Conservation (phyloP, 306 rosid species). For the Gillenia trifoliata region DNA sequence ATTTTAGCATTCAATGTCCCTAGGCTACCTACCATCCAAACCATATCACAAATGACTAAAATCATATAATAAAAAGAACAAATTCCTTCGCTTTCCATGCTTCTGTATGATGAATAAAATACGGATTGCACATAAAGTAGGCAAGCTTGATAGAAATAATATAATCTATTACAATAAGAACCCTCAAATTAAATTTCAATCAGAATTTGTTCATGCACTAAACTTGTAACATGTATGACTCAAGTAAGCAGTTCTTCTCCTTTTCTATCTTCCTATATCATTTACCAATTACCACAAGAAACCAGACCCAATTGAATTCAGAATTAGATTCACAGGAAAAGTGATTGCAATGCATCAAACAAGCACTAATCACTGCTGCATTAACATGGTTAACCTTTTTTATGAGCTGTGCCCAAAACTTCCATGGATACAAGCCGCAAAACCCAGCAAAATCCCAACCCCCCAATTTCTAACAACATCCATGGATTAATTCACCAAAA, state of each 20-base stretch:
- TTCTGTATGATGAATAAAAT: background rate
- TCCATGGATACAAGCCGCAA: background rate
- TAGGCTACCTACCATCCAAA: conserved; percentile 55
- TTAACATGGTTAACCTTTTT: background rate
- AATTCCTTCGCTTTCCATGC: conserved; percentile 8
- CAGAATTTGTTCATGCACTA: background rate
- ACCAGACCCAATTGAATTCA: background rate
- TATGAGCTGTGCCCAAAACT: background rate
- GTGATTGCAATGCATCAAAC: background rate
- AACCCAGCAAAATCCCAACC: conserved; percentile 3
- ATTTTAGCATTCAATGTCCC: conserved; percentile 43
- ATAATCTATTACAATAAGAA: background rate
- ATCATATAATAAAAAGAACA: background rate
- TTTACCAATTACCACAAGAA: background rate
- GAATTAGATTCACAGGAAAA: background rate
- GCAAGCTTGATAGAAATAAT: background rate
- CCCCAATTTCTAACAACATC: conserved; percentile 1
- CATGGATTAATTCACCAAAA: background rate
- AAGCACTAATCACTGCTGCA: background rate
- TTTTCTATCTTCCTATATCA: background rate
- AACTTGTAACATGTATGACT: background rate
- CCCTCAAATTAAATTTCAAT: background rate
- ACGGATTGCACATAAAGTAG: background rate
- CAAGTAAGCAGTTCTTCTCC: too few species aligned
- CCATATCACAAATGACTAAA: conserved; percentile 2